Base-by-base conservation (phyloP, 768 basidiomycete species). In the Dioszegia hungarica region DNA sequence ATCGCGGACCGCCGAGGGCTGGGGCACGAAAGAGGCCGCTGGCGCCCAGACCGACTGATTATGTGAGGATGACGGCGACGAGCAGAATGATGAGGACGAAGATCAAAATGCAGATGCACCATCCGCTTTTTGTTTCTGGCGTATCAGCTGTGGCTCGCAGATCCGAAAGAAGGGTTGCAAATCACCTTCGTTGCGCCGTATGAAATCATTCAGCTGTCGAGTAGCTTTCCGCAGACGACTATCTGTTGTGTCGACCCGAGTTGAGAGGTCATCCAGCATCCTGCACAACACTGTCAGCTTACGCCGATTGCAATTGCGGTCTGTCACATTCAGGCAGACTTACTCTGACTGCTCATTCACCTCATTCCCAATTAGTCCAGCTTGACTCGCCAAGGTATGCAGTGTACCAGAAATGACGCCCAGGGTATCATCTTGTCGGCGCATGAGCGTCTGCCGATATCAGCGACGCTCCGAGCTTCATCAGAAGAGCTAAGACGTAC, bases 291-390 rank as follows among this genome's bases (percentile, higher is more conserved):
- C 17, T n/a, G 34, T 2, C 49, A 15, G 46, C 12, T n/a, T n/a
- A n/a, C n/a, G n/a, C n/a, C n/a, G n/a, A n/a, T n/a, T n/a, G n/a
- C n/a, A n/a, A n/a, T n/a, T n/a, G n/a, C n/a, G n/a, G n/a, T n/a
- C n/a, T n/a, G n/a, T n/a, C n/a, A n/a, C n/a, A n/a, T n/a, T n/a
- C n/a, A n/a, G n/a, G n/a, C n/a, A n/a, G 10, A 66, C 84, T 61
- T 60, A 94, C 94, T 90, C 89, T 64, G 87, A 89, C 67, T 99
- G 95, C 71, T 93, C 90, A 9, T 74, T 79, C 47, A 98, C 89
- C 72, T 99, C 95, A 56, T 84, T 85, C 0, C 94, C 94, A 85
- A 99, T 99, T 29, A 97, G 79, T 11, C 87, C 88, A 0, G 95
- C 95, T 77, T 98, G 95, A 61, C 89, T 86, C 0, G 86, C 86